Percentiles rank a stretch among this genome's conserved stretches.
Evolutionary conservation across 192 early-diverging fungal genomes (phyloP).

Genomic region (Powellomyces hirtus): DNA sequence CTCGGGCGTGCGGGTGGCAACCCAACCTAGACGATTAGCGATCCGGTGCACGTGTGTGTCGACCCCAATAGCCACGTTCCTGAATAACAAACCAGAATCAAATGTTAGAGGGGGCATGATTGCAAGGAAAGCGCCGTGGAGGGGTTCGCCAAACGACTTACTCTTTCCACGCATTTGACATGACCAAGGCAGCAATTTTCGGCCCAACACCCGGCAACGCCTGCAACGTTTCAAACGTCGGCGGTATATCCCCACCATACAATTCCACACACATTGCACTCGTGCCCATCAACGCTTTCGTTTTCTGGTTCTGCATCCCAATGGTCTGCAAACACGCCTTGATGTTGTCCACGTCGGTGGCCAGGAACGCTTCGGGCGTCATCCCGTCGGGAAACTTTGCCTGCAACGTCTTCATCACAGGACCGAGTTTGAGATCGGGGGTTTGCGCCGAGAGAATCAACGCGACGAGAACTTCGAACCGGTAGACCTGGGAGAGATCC

Average conservation of each 20-base stretch:
- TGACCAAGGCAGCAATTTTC: slow-evolving; percentile 84
- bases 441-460: slow-evolving; percentile 93
- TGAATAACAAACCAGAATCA: slow-evolving; percentile 24
- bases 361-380: slow-evolving; percentile 63
- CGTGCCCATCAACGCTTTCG: slow-evolving; percentile 75
- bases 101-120: background rate
- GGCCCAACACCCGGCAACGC: slow-evolving; percentile 89
- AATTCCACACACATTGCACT: slow-evolving; percentile 70
- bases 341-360: slow-evolving; percentile 58
- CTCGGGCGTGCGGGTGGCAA: slow-evolving; percentile 76
- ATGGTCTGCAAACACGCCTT: slow-evolving; percentile 75
- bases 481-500: slow-evolving; percentile 44
- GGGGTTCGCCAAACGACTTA: slow-evolving; percentile 34
- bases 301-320: slow-evolving; percentile 88
- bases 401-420: slow-evolving; percentile 70
- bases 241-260: slow-evolving; percentile 80
- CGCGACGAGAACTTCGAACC: slow-evolving; percentile 82
- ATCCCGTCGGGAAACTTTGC: slow-evolving; percentile 63
- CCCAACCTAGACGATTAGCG: slow-evolving; percentile 84
- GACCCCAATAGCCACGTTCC: slow-evolving; percentile 86
- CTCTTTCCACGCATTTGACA: slow-evolving; percentile 84
- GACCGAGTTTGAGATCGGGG: slow-evolving; percentile 83
- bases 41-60: slow-evolving; percentile 96
- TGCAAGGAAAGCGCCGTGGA: too few relatives aligned
- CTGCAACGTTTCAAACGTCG: slow-evolving; percentile 73